A percentile compares a stretch with the other conserved stretches of the same genome.
phyloP scores from a whole-genome alignment of 2,329 filamentous ascomycete species.

The Bipolaris oryzae region DNA sequence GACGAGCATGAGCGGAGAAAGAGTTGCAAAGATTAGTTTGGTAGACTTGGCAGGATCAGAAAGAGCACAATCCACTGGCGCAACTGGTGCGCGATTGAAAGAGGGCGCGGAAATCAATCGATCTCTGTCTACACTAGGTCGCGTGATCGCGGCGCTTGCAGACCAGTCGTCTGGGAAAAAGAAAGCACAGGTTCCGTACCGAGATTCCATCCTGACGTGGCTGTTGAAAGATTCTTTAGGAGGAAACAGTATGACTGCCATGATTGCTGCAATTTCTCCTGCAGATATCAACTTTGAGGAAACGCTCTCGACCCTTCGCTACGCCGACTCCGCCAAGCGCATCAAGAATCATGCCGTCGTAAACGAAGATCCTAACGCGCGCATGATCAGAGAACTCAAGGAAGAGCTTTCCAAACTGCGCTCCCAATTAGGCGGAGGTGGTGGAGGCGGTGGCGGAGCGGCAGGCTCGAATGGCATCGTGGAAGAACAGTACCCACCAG shows the following conservation, averaged over 20 bases:
- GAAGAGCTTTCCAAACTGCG: slow-evolving; percentile 87
- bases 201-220: slow-evolving; percentile 97
- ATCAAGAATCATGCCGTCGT: slow-evolving; percentile 99
- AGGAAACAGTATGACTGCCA: slow-evolving; percentile 98
- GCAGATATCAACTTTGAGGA: slow-evolving; percentile 99
- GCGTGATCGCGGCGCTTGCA: slow-evolving; percentile 94
- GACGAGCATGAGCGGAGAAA: slow-evolving; percentile 96
- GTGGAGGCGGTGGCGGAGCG: slow-evolving; percentile 46
- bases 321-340: slow-evolving; percentile 95
- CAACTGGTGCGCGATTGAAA: slow-evolving; percentile 91
- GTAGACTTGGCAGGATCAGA: slow-evolving; percentile 98
- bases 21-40: slow-evolving; percentile 95
- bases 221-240: slow-evolving; percentile 94
- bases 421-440: slow-evolving; percentile 71
- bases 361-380: slow-evolving; percentile 97
- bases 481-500: slow-evolving; percentile 84
- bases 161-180: slow-evolving; percentile 87
- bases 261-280: slow-evolving; percentile 98
- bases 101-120: slow-evolving; percentile 99
- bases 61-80: slow-evolving; percentile 94
- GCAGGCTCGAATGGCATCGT: slow-evolving; percentile 53
- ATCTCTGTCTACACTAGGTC: slow-evolving; percentile 91
- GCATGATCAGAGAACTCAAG: slow-evolving; percentile 98
- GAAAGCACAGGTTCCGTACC: slow-evolving; percentile 84
- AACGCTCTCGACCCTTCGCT: slow-evolving; percentile 91